Evolutionary conservation across 805 yeast genomes (phyloP).

Genomic region (Candida patagonica): DNA sequence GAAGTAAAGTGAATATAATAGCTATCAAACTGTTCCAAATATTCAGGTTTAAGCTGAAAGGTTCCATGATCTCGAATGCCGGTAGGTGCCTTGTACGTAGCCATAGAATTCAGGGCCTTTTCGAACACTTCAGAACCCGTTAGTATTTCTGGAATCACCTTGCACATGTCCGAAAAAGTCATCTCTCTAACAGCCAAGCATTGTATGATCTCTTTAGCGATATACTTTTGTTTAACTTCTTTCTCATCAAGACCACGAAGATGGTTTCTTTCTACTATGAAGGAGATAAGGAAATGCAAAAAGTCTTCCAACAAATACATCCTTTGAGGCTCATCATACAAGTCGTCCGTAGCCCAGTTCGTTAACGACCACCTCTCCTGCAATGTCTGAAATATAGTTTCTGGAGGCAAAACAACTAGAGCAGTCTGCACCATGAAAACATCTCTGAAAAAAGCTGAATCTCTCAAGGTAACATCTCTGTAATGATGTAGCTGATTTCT

Average conservation of each 20-base stretch:
- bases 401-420: constrained; percentile 48
- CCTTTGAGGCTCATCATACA: constrained; percentile 31
- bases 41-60: constrained; percentile 56
- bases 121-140: constrained; percentile 68
- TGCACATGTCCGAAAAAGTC: constrained; percentile 60
- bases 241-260: constrained; percentile 40
- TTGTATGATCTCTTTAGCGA: constrained; percentile 70
- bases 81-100: constrained; percentile 55
- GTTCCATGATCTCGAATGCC: constrained; percentile 50
- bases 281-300: constrained; percentile 52
- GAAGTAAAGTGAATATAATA: constrained; percentile 70
- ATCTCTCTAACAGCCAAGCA: constrained; percentile 67
- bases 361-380: constrained; percentile 55
- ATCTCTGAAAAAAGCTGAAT: constrained; percentile 74
- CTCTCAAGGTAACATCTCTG: constrained; percentile 68
- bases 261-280: constrained; percentile 59
- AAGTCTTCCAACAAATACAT: constrained; percentile 74
- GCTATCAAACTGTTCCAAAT: constrained; percentile 57
- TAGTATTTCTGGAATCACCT: constrained; percentile 67
- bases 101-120: constrained; percentile 42
- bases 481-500: constrained; percentile 73
- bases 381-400: constrained; percentile 46
- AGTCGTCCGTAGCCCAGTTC: constrained; percentile 27
- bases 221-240: constrained; percentile 40
- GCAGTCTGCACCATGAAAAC: constrained; percentile 57